These are phyloP conservation scores for Torulaspora indica DNA, from an alignment of 805 yeast genomes.

Conservation along the genomic window DNA sequence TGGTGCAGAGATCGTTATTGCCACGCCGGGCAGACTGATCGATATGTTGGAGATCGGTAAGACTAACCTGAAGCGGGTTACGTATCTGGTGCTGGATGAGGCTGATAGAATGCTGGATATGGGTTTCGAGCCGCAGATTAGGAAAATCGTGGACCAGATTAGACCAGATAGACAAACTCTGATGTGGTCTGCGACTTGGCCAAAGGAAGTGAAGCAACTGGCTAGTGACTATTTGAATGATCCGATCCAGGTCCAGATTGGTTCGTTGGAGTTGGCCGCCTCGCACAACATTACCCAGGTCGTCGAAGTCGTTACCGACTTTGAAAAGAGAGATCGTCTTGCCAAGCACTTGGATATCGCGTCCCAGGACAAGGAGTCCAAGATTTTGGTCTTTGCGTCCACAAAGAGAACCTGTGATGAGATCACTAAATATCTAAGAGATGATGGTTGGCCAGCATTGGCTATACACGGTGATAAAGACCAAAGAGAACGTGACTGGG, in stretches of 20 bases:
- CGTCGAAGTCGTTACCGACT: slow-evolving; percentile 86
- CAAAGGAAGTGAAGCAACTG: slow-evolving; percentile 91
- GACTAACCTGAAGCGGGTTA: slow-evolving; percentile 93
- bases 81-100: slow-evolving; percentile 95
- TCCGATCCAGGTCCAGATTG: slow-evolving; percentile 94
- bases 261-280: slow-evolving; percentile 93
- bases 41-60: slow-evolving; percentile 95
- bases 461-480: slow-evolving; percentile 98
- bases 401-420: slow-evolving; percentile 98
- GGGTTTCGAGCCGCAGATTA: slow-evolving; percentile 99
- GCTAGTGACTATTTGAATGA: slow-evolving; percentile 88
- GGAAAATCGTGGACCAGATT: slow-evolving; percentile 96
- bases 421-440: slow-evolving; percentile 82
- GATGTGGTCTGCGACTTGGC: slow-evolving; percentile 99
- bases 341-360: slow-evolving; percentile 78
- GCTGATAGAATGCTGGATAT: slow-evolving; percentile 99
- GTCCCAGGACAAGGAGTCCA: slow-evolving; percentile 63
- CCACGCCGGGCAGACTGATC: slow-evolving; percentile 98
- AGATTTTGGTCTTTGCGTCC: slow-evolving; percentile 86
- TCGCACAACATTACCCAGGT: slow-evolving; percentile 93
- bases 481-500: slow-evolving; percentile 99
- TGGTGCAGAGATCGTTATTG: slow-evolving; percentile 94
- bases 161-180: slow-evolving; percentile 99
- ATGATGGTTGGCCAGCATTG: slow-evolving; percentile 97
- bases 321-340: slow-evolving; percentile 90